Evolutionary conservation across 169 alveolate genomes (phyloP).

Genomic region (Toxoplasma gondii): DNA sequence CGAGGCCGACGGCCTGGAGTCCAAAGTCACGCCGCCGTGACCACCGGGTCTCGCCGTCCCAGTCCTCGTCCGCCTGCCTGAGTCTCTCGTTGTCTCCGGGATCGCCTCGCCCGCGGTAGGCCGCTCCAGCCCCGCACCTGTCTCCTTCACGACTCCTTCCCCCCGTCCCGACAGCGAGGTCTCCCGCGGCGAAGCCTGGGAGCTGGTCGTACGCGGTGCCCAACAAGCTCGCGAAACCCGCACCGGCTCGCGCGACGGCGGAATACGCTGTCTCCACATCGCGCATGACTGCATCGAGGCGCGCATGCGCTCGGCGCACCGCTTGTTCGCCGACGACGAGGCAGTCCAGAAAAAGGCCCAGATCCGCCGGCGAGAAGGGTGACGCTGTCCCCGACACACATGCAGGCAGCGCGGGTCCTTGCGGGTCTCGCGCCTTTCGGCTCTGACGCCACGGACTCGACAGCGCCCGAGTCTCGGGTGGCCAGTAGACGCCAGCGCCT

Average conservation of each 20-base stretch:
- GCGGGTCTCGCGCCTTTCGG: no score
- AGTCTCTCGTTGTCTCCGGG: neutral
- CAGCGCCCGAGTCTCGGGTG: no score
- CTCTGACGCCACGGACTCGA: no score
- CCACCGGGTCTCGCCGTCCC: neutral
- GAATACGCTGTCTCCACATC: neutral
- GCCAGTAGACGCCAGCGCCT: no score
- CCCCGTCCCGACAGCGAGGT: neutral
- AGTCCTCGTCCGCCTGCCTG: neutral
- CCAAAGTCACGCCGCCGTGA: neutral
- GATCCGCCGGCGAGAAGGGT: neutral
- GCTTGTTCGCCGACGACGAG: neutral
- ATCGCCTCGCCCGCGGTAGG: neutral
- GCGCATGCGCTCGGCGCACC: neutral
- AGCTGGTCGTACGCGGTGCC: neutral
- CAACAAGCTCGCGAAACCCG: neutral
- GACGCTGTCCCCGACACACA: no score
- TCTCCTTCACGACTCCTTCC: neutral
- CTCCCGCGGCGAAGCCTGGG: neutral
- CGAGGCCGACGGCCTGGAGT: neutral
- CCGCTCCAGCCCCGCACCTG: neutral
- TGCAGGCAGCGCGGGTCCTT: no score
- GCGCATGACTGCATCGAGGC: neutral
- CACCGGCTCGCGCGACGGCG: neutral
- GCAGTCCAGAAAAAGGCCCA: neutral